phyloP scores from a whole-genome alignment of 371 early-diverging fungal species.

The Apophysomyces elegans region DNA sequence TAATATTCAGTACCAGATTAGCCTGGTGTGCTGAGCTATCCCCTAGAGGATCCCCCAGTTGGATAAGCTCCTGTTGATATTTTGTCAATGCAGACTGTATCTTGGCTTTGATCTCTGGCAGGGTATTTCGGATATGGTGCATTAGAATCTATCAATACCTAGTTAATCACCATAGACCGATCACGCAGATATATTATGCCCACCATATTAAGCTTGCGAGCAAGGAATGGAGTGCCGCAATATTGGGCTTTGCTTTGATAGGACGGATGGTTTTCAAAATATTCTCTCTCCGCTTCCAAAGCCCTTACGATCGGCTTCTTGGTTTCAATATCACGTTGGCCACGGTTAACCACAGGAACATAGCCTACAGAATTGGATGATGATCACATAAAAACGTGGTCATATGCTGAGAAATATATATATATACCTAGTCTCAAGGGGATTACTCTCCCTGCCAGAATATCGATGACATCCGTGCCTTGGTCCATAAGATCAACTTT shows the following conservation, averaged over 20 bases:
- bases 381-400: too few species aligned
- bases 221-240: conserved; percentile 98
- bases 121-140: conserved; percentile 95
- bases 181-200: conserved; percentile 3
- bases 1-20: conserved; percentile 90
- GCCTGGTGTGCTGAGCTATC: conserved; percentile 64
- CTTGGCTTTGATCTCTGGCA: conserved; percentile 98
- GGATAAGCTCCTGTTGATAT: conserved; percentile 83
- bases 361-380: conserved; percentile 59
- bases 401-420: background rate
- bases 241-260: conserved; percentile 96
- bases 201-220: conserved; percentile 93
- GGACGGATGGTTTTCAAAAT: conserved; percentile 93
- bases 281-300: conserved; percentile 86
- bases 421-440: conserved; percentile 88
- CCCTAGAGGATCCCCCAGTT: conserved; percentile 90
- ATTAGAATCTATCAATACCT: conserved; percentile 80
- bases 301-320: conserved; percentile 90
- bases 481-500: conserved; percentile 99
- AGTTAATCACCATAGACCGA: background rate
- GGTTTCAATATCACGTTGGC: conserved; percentile 93
- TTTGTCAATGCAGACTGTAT: conserved; percentile 83
- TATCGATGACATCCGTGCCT: conserved; percentile 99
- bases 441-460: conserved; percentile 96
- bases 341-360: conserved; percentile 96